Conservation (phyloP, 352 stramenopile genomes). For the Phytophthora crassamura region DNA sequence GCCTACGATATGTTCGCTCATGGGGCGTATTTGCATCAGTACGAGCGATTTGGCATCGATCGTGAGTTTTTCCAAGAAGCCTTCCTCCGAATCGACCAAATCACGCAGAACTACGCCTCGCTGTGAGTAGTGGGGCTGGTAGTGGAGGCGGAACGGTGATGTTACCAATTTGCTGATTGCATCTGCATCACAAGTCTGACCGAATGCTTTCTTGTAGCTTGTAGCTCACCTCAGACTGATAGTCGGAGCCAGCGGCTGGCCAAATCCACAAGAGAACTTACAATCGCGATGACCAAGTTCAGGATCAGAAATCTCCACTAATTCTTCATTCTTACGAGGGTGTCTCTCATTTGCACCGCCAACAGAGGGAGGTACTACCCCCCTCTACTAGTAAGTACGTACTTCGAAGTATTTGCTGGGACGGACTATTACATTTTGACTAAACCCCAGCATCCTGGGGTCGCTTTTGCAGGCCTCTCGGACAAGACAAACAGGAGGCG, state of each 20-base stretch:
- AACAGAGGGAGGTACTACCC: too few species aligned
- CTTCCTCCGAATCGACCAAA: constrained; percentile 77
- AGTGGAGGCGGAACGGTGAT: not conserved
- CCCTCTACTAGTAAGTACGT: too few species aligned
- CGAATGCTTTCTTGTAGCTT: too few species aligned
- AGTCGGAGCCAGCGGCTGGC: too few species aligned
- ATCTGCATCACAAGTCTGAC: too few species aligned
- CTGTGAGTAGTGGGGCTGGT: too few species aligned
- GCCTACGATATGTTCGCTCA: constrained; percentile 74
- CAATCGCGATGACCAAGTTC: not conserved
- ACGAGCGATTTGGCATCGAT: constrained; percentile 60
- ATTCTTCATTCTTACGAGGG: constrained; percentile 39
- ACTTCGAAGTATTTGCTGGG: constrained; percentile 35
- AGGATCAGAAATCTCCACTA: constrained; percentile 9
- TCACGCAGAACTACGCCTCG: constrained; percentile 66
- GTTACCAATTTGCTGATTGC: too few species aligned
- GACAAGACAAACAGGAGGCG: constrained; percentile 29
- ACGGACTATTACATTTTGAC: constrained; percentile 38
- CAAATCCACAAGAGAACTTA: constrained; percentile 1
- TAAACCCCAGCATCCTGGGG: constrained; percentile 30
- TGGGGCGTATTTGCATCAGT: constrained; percentile 73
- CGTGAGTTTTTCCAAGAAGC: constrained; percentile 65
- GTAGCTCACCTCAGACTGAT: too few species aligned
- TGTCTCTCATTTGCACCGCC: constrained; percentile 37
- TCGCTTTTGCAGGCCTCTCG: constrained; percentile 23